Evolutionary conservation across 805 yeast species (phyloP).

Genomic region (Wickerhamiella dianesei): DNA sequence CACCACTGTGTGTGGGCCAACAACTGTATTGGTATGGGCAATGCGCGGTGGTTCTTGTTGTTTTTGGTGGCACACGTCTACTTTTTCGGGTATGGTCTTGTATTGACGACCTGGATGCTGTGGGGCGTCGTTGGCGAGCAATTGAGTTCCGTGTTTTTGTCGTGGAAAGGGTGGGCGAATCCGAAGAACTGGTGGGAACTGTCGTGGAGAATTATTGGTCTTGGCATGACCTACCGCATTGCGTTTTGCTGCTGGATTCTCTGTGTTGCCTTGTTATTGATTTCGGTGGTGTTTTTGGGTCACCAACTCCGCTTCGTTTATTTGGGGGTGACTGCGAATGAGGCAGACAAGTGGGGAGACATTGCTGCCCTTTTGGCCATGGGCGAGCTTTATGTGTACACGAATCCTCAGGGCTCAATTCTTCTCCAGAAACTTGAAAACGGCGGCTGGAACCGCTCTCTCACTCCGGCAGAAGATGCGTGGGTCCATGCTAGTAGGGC

Average conservation of each 20-base stretch:
- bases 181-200: background rate
- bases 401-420: slow-evolving; percentile 17
- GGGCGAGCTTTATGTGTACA: slow-evolving; percentile 27
- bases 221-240: slow-evolving; percentile 15
- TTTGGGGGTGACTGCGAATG: slow-evolving; percentile 66
- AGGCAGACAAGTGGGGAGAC: slow-evolving; percentile 56
- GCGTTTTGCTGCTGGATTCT: slow-evolving; percentile 30
- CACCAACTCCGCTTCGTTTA: slow-evolving; percentile 39
- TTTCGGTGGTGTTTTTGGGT: slow-evolving; percentile 33
- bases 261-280: slow-evolving; percentile 31
- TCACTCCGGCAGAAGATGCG: slow-evolving; percentile 20
- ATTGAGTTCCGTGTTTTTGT: background rate
- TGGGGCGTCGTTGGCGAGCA: background rate
- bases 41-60: slow-evolving; percentile 45
- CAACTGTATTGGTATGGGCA: slow-evolving; percentile 47
- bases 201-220: slow-evolving; percentile 7
- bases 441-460: slow-evolving; percentile 20
- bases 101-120: slow-evolving; percentile 20
- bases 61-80: slow-evolving; percentile 40
- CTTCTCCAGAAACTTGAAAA: slow-evolving; percentile 19
- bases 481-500: slow-evolving; percentile 17
- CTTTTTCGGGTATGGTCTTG: slow-evolving; percentile 34
- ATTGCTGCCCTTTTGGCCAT: slow-evolving; percentile 39
- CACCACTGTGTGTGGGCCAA: slow-evolving; percentile 55
- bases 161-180: slow-evolving; percentile 2